These are phyloP conservation scores for Trichomonascus vanleenenianus DNA, from an alignment of 805 yeast genomes.

Conservation along the genomic window DNA sequence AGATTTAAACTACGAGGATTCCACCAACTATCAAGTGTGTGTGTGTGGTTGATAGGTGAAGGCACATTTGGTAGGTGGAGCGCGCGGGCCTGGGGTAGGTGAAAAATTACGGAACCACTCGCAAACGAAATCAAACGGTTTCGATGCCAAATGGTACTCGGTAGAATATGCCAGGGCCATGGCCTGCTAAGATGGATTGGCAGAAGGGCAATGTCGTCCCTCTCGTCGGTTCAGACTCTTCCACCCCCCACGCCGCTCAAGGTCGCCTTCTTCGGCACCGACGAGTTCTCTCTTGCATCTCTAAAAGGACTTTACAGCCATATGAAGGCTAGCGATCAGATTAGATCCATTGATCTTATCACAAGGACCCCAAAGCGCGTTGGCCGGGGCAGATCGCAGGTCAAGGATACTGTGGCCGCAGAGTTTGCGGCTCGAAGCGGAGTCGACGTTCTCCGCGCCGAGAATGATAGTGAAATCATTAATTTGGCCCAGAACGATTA, in stretches of 20 bases:
- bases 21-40: too few relatives aligned
- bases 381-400: slow-evolving; percentile 46
- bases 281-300: slow-evolving; percentile 54
- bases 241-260: slow-evolving; percentile 8
- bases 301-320: slow-evolving; percentile 34
- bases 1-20: too few relatives aligned
- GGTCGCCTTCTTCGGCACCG: slow-evolving; percentile 75
- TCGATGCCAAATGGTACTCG: too few relatives aligned
- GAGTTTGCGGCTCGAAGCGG: slow-evolving; percentile 12
- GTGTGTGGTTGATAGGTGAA: too few relatives aligned
- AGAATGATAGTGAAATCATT: slow-evolving; percentile 13
- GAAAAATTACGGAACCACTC: too few relatives aligned
- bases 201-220: not conserved
- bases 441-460: slow-evolving; percentile 17
- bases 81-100: too few relatives aligned
- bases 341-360: slow-evolving; percentile 46
- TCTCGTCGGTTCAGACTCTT: not conserved
- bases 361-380: slow-evolving; percentile 55
- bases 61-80: too few relatives aligned
- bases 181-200: too few relatives aligned
- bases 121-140: too few relatives aligned
- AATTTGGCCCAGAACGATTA: slow-evolving; percentile 27
- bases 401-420: slow-evolving; percentile 42
- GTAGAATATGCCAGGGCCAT: too few relatives aligned
- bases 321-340: slow-evolving; percentile 11